These are phyloP conservation scores for Trifolium subterraneum DNA, from an alignment of 306 rosid species.

Conservation along the genomic window DNA sequence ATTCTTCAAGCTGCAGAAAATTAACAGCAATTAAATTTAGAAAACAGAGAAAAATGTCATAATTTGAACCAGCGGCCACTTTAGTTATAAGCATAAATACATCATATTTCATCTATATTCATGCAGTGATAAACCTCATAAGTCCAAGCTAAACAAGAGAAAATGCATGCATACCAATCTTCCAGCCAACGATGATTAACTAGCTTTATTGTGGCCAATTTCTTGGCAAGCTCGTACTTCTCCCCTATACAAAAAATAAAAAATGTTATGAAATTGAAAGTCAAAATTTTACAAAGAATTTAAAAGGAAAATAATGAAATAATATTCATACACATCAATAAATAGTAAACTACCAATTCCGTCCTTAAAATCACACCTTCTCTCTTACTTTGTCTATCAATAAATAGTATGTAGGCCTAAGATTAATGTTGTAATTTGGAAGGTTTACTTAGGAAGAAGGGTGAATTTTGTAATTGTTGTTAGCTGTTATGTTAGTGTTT, in stretches of 20 bases:
- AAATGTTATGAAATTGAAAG: conserved; percentile 18
- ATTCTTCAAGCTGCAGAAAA: conserved; percentile 69
- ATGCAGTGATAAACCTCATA: background rate
- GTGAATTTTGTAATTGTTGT: background rate
- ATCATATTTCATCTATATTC: conserved; percentile 18
- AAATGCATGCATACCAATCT: conserved; percentile 63
- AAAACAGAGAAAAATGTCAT: background rate
- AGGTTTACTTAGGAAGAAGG: background rate
- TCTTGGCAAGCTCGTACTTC: conserved; percentile 88
- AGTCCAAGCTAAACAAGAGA: conserved; percentile 16
- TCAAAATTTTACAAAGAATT: background rate
- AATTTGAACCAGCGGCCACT: conserved; percentile 19
- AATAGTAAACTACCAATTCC: background rate
- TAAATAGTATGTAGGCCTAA: background rate
- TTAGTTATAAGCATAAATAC: conserved; percentile 22
- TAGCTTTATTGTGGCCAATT: conserved; percentile 68
- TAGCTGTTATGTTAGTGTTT: background rate
- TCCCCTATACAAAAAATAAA: conserved; percentile 64
- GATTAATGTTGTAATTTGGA: background rate
- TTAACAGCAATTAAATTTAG: conserved; percentile 35
- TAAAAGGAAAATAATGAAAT: conserved; percentile 14
- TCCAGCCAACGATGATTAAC: conserved; percentile 94
- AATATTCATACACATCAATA: conserved; percentile 5
- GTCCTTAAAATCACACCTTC: background rate
- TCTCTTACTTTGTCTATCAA: conserved; percentile 1